Percentiles rank a stretch among this genome's conserved stretches.
phyloP scores from a whole-genome alignment of 139 green algal genomes.

The Chlorella sorokiniana region DNA sequence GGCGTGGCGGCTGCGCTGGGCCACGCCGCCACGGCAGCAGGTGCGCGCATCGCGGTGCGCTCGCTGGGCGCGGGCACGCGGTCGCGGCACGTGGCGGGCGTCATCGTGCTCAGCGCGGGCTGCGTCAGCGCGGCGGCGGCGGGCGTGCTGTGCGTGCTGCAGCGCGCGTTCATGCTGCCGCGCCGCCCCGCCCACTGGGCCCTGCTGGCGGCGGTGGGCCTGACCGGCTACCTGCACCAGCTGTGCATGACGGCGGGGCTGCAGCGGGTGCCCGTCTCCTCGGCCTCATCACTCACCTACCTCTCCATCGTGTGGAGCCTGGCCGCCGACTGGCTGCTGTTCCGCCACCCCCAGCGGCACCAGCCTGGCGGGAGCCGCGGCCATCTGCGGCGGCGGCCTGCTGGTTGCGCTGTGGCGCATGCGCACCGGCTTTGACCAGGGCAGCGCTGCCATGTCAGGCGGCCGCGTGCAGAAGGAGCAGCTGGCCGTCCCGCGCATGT shows the following conservation, averaged over 20 bases:
- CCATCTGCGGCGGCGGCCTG: slow-evolving; percentile 8
- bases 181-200: not conserved
- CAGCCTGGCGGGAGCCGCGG: not conserved
- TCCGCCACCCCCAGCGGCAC: not conserved
- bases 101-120: not conserved
- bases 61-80: not conserved
- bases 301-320: not conserved
- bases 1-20: slow-evolving; percentile 10
- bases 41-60: not conserved
- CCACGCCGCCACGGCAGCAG: not conserved
- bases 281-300: not conserved
- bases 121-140: not conserved
- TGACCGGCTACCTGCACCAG: not conserved
- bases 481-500: no score
- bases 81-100: not conserved
- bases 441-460: not conserved
- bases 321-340: not conserved
- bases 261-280: not conserved
- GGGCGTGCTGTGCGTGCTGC: not conserved
- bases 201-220: not conserved
- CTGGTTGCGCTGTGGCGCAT: not conserved
- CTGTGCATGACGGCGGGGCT: not conserved
- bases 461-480: not conserved
- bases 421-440: not conserved
- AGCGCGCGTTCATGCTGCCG: not conserved